A percentile compares a stretch with the other conserved stretches of the same genome.
Evolutionary conservation across 805 yeast genomes (phyloP).

Genomic region (Maudiozyma pseudohumilis): DNA sequence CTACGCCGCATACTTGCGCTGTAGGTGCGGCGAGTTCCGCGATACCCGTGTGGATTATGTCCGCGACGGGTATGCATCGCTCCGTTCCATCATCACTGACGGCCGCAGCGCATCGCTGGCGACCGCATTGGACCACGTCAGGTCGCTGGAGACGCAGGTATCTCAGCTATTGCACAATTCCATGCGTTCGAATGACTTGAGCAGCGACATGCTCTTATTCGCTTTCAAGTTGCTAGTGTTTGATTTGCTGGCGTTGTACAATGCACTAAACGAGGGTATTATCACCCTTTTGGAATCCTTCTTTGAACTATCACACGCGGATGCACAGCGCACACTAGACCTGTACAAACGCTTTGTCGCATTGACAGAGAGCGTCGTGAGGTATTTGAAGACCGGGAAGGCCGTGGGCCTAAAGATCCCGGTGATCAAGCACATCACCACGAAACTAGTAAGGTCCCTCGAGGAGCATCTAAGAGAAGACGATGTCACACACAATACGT

Average conservation of each 20-base stretch:
- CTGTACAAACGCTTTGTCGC: conserved; percentile 80
- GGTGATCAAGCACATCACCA: conserved; percentile 93
- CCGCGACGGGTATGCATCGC: conserved; percentile 48
- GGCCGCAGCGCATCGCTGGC: conserved; percentile 39
- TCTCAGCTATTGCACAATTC: conserved; percentile 63
- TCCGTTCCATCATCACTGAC: conserved; percentile 40
- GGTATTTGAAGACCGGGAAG: conserved; percentile 80
- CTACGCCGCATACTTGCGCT: conserved; percentile 61
- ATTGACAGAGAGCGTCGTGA: conserved; percentile 79
- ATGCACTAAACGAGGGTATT: conserved; percentile 89
- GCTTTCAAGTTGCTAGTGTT: conserved; percentile 84
- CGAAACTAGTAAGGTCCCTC: conserved; percentile 75
- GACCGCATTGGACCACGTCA: conserved; percentile 72
- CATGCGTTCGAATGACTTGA: conserved; percentile 69
- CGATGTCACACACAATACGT: conserved; percentile 26
- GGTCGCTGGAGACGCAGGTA: conserved; percentile 75
- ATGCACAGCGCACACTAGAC: conserved; percentile 78
- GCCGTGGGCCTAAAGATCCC: conserved; percentile 88
- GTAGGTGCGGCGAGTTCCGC: conserved; percentile 62
- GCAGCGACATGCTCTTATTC: conserved; percentile 73
- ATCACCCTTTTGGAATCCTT: conserved; percentile 88
- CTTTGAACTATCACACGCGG: conserved; percentile 79
- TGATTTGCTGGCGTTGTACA: conserved; percentile 78
- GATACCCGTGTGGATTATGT: conserved; percentile 65
- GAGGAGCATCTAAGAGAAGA: conserved; percentile 86